Evolutionary conservation across 306 rosid genomes (phyloP).

Genomic region (Cicer chorassanicum): DNA sequence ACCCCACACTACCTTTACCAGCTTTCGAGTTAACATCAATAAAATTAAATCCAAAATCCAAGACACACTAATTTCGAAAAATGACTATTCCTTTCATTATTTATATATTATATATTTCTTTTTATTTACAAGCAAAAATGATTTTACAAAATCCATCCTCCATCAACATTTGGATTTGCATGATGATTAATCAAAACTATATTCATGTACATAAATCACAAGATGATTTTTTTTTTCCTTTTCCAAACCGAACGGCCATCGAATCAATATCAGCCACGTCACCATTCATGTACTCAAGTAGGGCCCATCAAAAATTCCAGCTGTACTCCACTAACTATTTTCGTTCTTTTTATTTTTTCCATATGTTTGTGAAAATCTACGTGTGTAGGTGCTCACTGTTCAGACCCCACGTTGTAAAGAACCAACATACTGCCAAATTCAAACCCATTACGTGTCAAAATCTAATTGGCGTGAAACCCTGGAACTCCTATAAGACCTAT

Average conservation of each 20-base stretch:
- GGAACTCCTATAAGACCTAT: slow-evolving; percentile 55
- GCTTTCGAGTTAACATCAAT: background rate
- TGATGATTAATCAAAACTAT: background rate
- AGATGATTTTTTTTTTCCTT: background rate
- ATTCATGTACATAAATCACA: background rate
- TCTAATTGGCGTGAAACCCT: slow-evolving; percentile 56
- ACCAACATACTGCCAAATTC: background rate
- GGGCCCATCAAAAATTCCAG: slow-evolving; percentile 51
- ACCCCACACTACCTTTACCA: slow-evolving; percentile 30
- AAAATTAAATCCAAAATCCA: background rate
- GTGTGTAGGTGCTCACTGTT: background rate
- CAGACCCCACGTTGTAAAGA: background rate
- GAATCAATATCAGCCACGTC: slow-evolving; percentile 42
- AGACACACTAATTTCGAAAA: background rate
- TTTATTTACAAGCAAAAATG: slow-evolving; percentile 43
- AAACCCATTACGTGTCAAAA: slow-evolving; percentile 40
- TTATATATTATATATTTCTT: background rate
- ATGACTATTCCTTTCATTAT: background rate
- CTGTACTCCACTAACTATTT: slow-evolving; percentile 54
- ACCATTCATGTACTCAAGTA: slow-evolving; percentile 27
- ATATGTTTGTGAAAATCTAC: background rate
- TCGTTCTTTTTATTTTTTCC: background rate
- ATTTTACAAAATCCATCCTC: slow-evolving; percentile 30
- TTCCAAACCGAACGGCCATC: slow-evolving; percentile 34
- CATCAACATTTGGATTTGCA: background rate